A percentile compares a stretch with the other conserved stretches of the same genome.
Evolutionary conservation across 306 rosid genomes (phyloP).

Genomic region (Canavalia ensiformis): DNA sequence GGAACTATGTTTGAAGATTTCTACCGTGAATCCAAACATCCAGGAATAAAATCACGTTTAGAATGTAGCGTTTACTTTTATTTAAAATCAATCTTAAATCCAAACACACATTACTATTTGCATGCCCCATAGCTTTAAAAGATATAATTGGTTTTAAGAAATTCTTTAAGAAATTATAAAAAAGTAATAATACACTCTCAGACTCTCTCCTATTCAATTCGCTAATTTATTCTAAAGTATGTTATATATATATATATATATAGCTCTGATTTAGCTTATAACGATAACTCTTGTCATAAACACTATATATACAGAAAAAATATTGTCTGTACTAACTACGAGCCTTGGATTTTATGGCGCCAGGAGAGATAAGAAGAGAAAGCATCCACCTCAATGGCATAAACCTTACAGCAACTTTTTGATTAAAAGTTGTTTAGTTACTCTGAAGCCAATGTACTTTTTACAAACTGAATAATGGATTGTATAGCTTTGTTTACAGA

Average conservation of each 20-base stretch:
- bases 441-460: conserved; percentile 27
- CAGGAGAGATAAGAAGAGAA: neutral
- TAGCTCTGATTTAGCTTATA: neutral
- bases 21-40: too few relatives aligned
- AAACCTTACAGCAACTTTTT: neutral
- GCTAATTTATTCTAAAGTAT: neutral
- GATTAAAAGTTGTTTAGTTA: conserved; percentile 29
- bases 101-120: too few relatives aligned
- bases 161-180: neutral
- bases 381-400: neutral
- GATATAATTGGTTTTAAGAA: neutral
- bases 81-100: too few relatives aligned
- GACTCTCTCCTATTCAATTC: neutral
- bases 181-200: neutral
- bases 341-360: neutral
- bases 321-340: neutral
- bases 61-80: neutral
- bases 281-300: neutral
- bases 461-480: neutral
- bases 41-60: too few relatives aligned
- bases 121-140: neutral
- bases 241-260: neutral
- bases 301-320: neutral
- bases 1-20: too few relatives aligned
- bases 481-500: conserved; percentile 3